Evolutionary conservation across 768 basidiomycete species (phyloP).

Genomic region (Mrakia hoshinonis): DNA sequence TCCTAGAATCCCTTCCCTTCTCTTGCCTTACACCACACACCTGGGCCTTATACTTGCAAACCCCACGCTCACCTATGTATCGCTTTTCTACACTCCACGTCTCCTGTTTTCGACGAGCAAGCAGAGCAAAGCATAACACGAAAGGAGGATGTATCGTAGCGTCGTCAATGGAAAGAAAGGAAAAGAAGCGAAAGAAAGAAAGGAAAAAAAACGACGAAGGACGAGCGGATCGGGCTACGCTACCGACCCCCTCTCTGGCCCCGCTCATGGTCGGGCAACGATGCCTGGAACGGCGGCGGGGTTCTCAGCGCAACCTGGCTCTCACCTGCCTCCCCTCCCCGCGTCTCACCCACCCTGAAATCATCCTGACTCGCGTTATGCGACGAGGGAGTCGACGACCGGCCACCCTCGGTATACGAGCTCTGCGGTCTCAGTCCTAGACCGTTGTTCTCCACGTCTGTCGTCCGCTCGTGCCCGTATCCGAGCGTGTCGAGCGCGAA

Average conservation of each 20-base stretch:
- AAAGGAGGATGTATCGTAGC: too few relatives aligned
- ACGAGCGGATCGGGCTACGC: too few relatives aligned
- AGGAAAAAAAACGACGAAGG: neutral
- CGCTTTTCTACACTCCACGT: too few relatives aligned
- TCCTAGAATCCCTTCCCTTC: too few relatives aligned
- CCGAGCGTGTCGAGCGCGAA: conserved; percentile 7
- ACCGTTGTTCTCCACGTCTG: neutral
- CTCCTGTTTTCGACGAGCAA: too few relatives aligned
- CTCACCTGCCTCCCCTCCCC: neutral
- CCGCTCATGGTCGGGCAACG: neutral
- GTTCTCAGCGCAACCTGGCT: neutral
- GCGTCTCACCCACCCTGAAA: neutral
- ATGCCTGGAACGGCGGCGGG: neutral
- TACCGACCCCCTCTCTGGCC: too few relatives aligned
- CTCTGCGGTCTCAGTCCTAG: neutral
- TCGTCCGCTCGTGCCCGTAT: neutral
- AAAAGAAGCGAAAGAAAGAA: neutral
- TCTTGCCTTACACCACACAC: too few relatives aligned
- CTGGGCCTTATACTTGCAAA: too few relatives aligned
- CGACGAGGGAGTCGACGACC: too few relatives aligned
- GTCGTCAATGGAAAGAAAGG: neutral
- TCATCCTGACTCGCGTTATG: neutral
- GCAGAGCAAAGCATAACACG: too few relatives aligned
- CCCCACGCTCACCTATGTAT: too few relatives aligned
- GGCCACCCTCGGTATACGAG: neutral